These are phyloP conservation scores for Emergomyces orientalis DNA, from an alignment of 2,329 filamentous ascomycete genomes.

Conservation along the genomic window DNA sequence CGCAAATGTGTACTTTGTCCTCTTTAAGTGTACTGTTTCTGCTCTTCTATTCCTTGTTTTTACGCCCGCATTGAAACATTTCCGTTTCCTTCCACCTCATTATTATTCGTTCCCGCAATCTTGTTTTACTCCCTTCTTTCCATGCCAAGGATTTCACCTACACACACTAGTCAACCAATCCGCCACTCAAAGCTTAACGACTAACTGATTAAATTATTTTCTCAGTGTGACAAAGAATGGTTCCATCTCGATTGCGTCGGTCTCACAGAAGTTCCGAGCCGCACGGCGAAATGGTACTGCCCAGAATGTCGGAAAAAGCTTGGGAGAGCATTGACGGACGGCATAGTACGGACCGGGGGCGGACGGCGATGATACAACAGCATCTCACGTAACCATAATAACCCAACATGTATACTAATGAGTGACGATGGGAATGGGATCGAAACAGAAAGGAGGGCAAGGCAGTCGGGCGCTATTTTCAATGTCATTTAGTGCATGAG, in stretches of 20 bases:
- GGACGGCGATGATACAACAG: constrained; percentile 23
- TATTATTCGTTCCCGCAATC: not conserved
- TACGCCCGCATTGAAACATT: not conserved
- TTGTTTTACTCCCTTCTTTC: not conserved
- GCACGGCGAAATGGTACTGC: constrained; percentile 57
- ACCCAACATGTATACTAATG: not conserved
- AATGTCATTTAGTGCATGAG: not conserved
- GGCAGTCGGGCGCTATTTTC: not conserved
- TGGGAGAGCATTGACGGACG: constrained; percentile 32
- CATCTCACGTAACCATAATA: not conserved
- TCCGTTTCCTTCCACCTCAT: not conserved
- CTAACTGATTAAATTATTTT: not conserved
- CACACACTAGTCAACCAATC: not conserved
- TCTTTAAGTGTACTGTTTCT: constrained; percentile 19
- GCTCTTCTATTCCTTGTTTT: constrained; percentile 7
- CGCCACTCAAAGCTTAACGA: too few species aligned
- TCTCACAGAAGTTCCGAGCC: constrained; percentile 49
- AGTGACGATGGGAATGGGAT: not conserved
- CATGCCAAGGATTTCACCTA: not conserved
- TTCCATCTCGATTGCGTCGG: constrained; percentile 56
- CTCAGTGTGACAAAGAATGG: constrained; percentile 56
- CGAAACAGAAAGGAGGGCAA: not conserved
- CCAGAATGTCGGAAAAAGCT: constrained; percentile 49
- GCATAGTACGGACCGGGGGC: constrained; percentile 30
- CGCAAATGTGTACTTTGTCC: constrained; percentile 4